A percentile compares a stretch with the other conserved stretches of the same genome.
Evolutionary conservation across 1,139 yeast species (phyloP).

Genomic region (Saccharomycopsis phalli): DNA sequence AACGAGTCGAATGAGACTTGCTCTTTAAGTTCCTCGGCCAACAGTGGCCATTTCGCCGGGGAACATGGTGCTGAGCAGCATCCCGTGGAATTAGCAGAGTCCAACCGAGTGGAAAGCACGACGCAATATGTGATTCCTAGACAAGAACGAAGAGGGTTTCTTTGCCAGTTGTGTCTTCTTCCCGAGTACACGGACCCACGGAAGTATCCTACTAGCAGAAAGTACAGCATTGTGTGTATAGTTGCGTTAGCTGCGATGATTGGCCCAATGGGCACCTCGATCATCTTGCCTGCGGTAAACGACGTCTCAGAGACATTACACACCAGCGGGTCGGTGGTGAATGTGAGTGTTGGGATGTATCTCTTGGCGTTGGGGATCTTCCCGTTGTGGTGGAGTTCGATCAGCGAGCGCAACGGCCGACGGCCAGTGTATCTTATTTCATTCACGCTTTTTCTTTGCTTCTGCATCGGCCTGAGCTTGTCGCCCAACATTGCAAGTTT

Average conservation of each 20-base stretch:
- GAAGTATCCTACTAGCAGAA: constrained; percentile 42
- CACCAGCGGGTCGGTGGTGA: constrained; percentile 53
- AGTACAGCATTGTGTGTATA: constrained; percentile 48
- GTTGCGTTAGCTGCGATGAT: constrained; percentile 69
- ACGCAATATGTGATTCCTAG: constrained; percentile 30
- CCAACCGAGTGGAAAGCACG: neutral
- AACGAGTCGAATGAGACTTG: too few species aligned
- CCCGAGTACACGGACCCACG: constrained; percentile 74
- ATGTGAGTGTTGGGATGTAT: constrained; percentile 74
- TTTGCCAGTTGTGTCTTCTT: constrained; percentile 43
- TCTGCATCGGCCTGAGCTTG: constrained; percentile 65
- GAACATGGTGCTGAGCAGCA: too few species aligned
- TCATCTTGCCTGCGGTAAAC: constrained; percentile 69
- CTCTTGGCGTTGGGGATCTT: constrained; percentile 65
- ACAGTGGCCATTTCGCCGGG: too few species aligned
- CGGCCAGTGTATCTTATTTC: constrained; percentile 64
- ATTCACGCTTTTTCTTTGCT: constrained; percentile 52
- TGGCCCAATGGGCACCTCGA: constrained; percentile 92
- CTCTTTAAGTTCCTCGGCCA: too few species aligned
- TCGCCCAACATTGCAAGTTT: constrained; percentile 53
- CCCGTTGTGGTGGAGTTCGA: constrained; percentile 86
- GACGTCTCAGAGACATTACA: constrained; percentile 46
- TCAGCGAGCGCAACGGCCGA: constrained; percentile 69
- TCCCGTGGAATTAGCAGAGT: too few species aligned
- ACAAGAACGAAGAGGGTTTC: constrained; percentile 43